These are phyloP conservation scores for Peronospora farinosa DNA, from an alignment of 352 stramenopile genomes.

Conservation along the genomic window DNA sequence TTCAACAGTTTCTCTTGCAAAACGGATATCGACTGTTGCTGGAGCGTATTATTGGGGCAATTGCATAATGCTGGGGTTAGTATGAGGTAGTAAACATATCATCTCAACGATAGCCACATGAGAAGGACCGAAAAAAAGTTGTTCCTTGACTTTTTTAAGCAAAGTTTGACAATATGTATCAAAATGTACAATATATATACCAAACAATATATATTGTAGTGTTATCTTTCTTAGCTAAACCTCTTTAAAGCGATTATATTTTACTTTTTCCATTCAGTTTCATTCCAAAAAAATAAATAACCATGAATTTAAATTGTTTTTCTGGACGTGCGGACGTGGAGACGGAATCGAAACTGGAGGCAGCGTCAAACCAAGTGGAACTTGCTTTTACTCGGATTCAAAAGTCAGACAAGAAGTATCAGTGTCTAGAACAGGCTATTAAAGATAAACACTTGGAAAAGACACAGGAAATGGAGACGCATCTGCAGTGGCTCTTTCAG, in stretches of 20 bases:
- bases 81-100: constrained; percentile 17
- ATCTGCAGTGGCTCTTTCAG: constrained; percentile 50
- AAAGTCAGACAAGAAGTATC: constrained; percentile 42
- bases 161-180: no score
- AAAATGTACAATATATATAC: neutral
- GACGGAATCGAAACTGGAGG: constrained; percentile 63
- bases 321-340: constrained; percentile 42
- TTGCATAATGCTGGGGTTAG: constrained; percentile 30
- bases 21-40: constrained; percentile 67
- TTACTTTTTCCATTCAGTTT: neutral
- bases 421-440: constrained; percentile 37
- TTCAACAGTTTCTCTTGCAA: constrained; percentile 70
- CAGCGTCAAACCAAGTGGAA: constrained; percentile 58
- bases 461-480: constrained; percentile 39
- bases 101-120: constrained; percentile 21
- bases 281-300: neutral
- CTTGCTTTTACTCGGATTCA: constrained; percentile 50
- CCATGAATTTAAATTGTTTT: constrained; percentile 68
- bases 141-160: neutral
- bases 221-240: no score
- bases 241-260: neutral
- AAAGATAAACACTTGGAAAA: constrained; percentile 30
- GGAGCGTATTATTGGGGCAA: constrained; percentile 63
- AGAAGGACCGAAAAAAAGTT: constrained; percentile 11
- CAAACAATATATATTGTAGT: no score